phyloP scores from a whole-genome alignment of 2,329 filamentous ascomycete species.

The Sphaerulina vaccinii region DNA sequence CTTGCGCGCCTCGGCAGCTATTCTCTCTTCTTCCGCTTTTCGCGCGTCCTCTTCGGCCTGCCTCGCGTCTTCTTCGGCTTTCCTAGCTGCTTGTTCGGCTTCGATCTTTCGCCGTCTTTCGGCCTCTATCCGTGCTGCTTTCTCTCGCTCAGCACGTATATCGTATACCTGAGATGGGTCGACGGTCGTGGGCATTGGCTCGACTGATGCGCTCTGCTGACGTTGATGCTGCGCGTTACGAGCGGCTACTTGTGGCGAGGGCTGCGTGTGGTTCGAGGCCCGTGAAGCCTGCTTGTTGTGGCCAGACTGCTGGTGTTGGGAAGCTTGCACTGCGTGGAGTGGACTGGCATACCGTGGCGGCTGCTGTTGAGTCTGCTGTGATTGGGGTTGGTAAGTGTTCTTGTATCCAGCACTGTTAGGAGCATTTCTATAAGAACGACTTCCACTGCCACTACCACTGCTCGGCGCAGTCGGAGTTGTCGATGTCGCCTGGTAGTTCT shows the following conservation, averaged over 20 bases:
- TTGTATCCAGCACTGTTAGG: constrained; percentile 26
- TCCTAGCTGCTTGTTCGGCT: constrained; percentile 36
- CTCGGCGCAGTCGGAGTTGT: constrained; percentile 3
- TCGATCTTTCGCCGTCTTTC: constrained; percentile 34
- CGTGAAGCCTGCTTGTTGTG: constrained; percentile 27
- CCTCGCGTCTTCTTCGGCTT: constrained; percentile 36
- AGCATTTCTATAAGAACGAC: constrained; percentile 25
- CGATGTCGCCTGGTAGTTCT: constrained; percentile 14
- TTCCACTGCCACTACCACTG: constrained; percentile 18
- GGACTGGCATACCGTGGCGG: constrained; percentile 34
- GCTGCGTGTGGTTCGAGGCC: constrained; percentile 22
- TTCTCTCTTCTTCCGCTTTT: constrained; percentile 30
- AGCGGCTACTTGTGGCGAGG: constrained; percentile 29
- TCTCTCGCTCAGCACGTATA: constrained; percentile 51
- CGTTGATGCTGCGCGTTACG: constrained; percentile 23
- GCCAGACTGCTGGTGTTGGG: constrained; percentile 21
- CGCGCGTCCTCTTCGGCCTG: constrained; percentile 32
- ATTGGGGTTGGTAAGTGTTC: constrained; percentile 22
- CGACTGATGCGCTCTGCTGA: constrained; percentile 32
- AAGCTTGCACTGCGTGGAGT: constrained; percentile 33
- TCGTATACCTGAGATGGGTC: constrained; percentile 57
- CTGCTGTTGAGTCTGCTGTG: constrained; percentile 24
- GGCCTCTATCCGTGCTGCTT: constrained; percentile 38
- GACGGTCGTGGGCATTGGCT: constrained; percentile 46
- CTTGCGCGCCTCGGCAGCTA: constrained; percentile 28